Evolutionary conservation across 306 rosid genomes (phyloP).

Genomic region (Rubus idaeus): DNA sequence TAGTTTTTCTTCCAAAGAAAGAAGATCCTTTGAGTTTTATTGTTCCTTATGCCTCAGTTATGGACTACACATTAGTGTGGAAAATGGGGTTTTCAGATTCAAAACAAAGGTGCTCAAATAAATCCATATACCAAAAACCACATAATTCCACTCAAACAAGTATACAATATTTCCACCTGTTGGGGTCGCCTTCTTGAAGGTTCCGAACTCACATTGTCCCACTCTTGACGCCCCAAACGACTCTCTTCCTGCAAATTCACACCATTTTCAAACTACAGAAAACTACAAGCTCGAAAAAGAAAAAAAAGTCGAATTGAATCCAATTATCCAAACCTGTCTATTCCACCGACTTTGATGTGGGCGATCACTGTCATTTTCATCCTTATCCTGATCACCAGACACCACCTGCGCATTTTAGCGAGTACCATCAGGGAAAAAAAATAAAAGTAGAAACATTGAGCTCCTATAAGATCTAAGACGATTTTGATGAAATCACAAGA

Average conservation of each 20-base stretch:
- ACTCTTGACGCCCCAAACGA: slow-evolving; percentile 35
- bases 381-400: slow-evolving; percentile 55
- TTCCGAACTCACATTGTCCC: slow-evolving; percentile 44
- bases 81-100: too few relatives aligned
- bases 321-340: slow-evolving; percentile 31
- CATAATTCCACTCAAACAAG: not conserved
- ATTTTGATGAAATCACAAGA: not conserved
- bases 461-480: not conserved
- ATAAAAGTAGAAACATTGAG: not conserved
- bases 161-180: slow-evolving; percentile 47
- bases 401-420: slow-evolving; percentile 46
- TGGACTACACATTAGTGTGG: not conserved
- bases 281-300: not conserved
- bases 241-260: slow-evolving; percentile 40
- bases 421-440: not conserved
- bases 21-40: not conserved
- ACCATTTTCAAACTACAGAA: not conserved
- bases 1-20: too few relatives aligned
- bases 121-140: too few relatives aligned
- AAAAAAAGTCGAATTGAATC: not conserved
- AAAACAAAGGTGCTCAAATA: too few relatives aligned
- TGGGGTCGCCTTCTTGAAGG: slow-evolving; percentile 36
- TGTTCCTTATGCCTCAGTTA: not conserved
- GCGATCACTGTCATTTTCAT: slow-evolving; percentile 29
- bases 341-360: slow-evolving; percentile 35